These are phyloP conservation scores for Annona cherimola DNA, from an alignment of 164 flowering plant genomes.

Conservation along the genomic window DNA sequence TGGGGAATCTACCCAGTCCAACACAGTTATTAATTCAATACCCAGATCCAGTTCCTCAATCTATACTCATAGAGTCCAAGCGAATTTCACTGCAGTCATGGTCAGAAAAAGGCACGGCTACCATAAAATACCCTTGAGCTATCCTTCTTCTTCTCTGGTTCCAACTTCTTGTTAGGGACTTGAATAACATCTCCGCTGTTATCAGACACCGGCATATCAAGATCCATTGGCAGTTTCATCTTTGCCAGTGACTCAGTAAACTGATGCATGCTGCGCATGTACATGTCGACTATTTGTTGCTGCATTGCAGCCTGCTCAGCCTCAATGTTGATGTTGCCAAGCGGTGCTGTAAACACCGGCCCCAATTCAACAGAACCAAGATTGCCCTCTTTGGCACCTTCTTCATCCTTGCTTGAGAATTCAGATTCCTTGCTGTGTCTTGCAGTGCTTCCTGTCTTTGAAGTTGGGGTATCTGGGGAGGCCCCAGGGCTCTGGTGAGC, in stretches of 20 bases:
- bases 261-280: conserved; percentile 94
- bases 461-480: conserved; percentile 55
- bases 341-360: conserved; percentile 42
- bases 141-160: conserved; percentile 51
- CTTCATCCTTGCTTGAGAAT: conserved; percentile 29
- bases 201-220: conserved; percentile 36
- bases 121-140: conserved; percentile 85
- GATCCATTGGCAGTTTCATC: conserved; percentile 90
- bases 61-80: background rate
- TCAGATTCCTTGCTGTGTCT: conserved; percentile 22
- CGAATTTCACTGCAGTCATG: background rate
- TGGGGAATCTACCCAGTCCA: background rate
- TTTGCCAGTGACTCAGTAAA: conserved; percentile 82
- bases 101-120: conserved; percentile 67
- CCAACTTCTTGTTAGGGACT: conserved; percentile 23
- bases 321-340: conserved; percentile 40
- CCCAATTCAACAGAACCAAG: conserved; percentile 23
- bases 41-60: background rate
- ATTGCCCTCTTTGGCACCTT: conserved; percentile 20
- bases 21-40: background rate
- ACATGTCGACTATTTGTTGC: conserved; percentile 85
- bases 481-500: conserved; percentile 21
- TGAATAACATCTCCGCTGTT: conserved; percentile 34
- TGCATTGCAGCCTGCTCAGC: conserved; percentile 79
- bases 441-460: conserved; percentile 31